Conservation (phyloP, 2,329 filamentous ascomycete species). For the Fusarium dimerum region DNA sequence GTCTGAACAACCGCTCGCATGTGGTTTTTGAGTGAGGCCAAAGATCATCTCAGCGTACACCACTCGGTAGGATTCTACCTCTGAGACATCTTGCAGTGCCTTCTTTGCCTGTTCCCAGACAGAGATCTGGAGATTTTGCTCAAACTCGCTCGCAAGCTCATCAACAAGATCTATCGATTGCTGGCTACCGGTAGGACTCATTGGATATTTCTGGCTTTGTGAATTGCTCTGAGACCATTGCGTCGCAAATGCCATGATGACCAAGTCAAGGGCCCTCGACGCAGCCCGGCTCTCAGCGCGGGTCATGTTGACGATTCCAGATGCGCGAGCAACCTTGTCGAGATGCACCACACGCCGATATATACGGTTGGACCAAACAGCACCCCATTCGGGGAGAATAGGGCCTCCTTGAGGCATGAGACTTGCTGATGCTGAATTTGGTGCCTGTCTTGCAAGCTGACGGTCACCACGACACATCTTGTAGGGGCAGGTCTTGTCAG, state of each 20-base stretch:
- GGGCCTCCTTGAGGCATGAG: constrained; percentile 11
- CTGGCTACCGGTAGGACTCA: background rate
- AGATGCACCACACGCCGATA: constrained; percentile 48
- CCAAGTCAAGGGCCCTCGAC: constrained; percentile 45
- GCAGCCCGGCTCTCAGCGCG: constrained; percentile 40
- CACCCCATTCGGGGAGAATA: constrained; percentile 36
- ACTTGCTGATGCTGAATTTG: background rate
- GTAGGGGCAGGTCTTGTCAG: constrained; percentile 27
- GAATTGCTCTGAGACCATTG: constrained; percentile 47
- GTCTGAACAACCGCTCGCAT: background rate
- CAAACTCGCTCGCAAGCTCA: constrained; percentile 34
- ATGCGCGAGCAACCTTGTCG: constrained; percentile 42
- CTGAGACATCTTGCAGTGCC: constrained; percentile 34
- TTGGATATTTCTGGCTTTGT: constrained; percentile 3
- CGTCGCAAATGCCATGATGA: constrained; percentile 53
- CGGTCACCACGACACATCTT: constrained; percentile 23
- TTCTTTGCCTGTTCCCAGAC: constrained; percentile 40
- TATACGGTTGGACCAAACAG: constrained; percentile 48
- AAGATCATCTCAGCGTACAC: constrained; percentile 43
- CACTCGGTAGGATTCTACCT: constrained; percentile 39
- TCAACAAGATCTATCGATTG: constrained; percentile 7
- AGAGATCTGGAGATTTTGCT: constrained; percentile 35
- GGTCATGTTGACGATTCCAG: constrained; percentile 41
- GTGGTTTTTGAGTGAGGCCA: constrained; percentile 36
- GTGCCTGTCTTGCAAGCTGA: background rate